phyloP scores from a whole-genome alignment of 2,329 filamentous ascomycete species.

The Epichloe sibirici region DNA sequence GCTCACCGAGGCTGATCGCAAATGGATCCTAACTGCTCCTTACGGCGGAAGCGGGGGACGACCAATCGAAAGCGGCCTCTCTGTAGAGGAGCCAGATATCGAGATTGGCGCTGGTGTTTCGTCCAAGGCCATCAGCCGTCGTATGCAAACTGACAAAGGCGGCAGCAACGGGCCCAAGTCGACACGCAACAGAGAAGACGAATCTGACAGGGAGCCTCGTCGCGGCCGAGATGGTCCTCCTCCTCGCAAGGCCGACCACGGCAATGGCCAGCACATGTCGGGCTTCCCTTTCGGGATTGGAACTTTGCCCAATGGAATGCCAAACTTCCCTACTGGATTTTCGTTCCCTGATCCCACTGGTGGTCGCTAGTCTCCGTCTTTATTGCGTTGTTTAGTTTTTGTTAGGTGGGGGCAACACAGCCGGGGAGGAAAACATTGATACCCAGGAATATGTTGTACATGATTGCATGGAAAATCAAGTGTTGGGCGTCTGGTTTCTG shows the following conservation, averaged over 20 bases:
- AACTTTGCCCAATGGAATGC: slow-evolving; percentile 30
- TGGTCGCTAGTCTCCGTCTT: slow-evolving; percentile 1
- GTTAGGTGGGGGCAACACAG: background rate
- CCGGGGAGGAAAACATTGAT: background rate
- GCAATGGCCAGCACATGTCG: slow-evolving; percentile 11
- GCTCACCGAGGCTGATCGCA: slow-evolving; percentile 89
- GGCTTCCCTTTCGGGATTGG: slow-evolving; percentile 28
- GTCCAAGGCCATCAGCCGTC: slow-evolving; percentile 69
- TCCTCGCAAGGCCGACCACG: slow-evolving; percentile 10
- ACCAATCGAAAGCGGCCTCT: slow-evolving; percentile 68
- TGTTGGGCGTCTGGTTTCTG: background rate
- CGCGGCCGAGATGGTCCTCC: slow-evolving; percentile 12
- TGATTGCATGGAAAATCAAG: background rate
- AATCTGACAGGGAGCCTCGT: slow-evolving; percentile 15
- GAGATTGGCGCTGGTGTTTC: slow-evolving; percentile 96
- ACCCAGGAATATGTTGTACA: slow-evolving; percentile 2
- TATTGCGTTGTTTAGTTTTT: no score
- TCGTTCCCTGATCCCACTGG: slow-evolving; percentile 24
- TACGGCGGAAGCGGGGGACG: slow-evolving; percentile 85
- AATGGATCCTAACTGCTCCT: slow-evolving; percentile 92
- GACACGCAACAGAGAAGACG: slow-evolving; percentile 33
- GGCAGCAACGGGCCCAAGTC: slow-evolving; percentile 54
- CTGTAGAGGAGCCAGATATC: slow-evolving; percentile 95
- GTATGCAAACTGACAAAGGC: slow-evolving; percentile 57
- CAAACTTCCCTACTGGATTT: slow-evolving; percentile 28